Conservation (phyloP, 768 basidiomycete genomes). For the Mrakia blollopis region DNA sequence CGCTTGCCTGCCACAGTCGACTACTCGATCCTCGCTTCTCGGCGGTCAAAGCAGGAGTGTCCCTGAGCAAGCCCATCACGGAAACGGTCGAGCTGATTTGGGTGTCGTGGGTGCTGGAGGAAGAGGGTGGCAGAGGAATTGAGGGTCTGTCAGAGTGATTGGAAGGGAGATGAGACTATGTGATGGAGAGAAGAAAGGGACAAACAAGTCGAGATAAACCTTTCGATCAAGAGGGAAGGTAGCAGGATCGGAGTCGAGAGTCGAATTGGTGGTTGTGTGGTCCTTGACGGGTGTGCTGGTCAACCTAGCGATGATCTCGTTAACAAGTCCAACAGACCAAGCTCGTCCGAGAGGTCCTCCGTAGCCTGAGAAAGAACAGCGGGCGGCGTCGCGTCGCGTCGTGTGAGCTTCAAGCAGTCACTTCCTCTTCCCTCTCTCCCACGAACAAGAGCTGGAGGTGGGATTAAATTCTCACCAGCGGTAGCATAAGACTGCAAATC, state of each 20-base stretch:
- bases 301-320: constrained; percentile 76
- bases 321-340: constrained; percentile 56
- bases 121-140: neutral
- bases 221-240: constrained; percentile 43
- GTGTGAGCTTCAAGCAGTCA: constrained; percentile 27
- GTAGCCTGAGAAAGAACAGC: constrained; percentile 36
- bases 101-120: neutral
- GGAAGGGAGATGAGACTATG: neutral
- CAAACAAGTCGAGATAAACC: constrained; percentile 63
- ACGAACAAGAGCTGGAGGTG: neutral
- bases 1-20: neutral
- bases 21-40: neutral
- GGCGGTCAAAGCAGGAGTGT: constrained; percentile 34
- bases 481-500: constrained; percentile 38
- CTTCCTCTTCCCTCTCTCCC: constrained; percentile 26
- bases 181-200: neutral
- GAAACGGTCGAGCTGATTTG: constrained; percentile 31
- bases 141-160: neutral
- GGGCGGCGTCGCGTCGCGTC: constrained; percentile 43
- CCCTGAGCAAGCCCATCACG: constrained; percentile 45
- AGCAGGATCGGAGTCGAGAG: constrained; percentile 56
- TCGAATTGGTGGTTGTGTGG: constrained; percentile 80
- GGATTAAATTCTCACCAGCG: constrained; percentile 33
- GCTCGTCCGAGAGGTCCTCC: constrained; percentile 26
- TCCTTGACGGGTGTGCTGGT: constrained; percentile 55